Conservation (phyloP, 148 eudicot species). For the Heliamphora exappendiculata region DNA sequence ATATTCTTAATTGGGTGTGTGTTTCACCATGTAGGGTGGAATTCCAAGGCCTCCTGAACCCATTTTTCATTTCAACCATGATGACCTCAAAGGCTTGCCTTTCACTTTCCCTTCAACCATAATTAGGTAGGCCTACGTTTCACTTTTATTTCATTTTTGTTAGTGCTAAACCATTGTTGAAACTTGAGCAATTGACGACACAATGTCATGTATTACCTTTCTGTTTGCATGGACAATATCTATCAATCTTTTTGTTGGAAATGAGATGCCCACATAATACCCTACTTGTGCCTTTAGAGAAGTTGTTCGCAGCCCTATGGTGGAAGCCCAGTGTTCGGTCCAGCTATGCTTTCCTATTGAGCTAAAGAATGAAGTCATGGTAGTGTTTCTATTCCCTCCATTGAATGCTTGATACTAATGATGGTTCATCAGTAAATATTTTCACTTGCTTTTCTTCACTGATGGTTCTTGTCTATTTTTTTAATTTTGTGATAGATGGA, state of each 20-base stretch:
- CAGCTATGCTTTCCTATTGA: constrained; percentile 76
- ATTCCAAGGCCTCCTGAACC: constrained; percentile 64
- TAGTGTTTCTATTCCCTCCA: constrained; percentile 10
- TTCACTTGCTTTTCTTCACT: background rate
- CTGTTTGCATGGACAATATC: background rate
- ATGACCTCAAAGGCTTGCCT: constrained; percentile 76
- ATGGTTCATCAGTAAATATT: background rate
- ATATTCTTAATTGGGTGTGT: background rate
- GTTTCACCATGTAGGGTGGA: constrained; percentile 56
- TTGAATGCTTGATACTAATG: background rate
- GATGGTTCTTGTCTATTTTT: background rate
- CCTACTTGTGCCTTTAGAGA: constrained; percentile 51
- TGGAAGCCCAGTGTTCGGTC: constrained; percentile 91
- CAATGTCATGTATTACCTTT: background rate
- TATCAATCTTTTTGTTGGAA: background rate
- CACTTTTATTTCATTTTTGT: background rate
- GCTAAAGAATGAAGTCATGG: constrained; percentile 70
- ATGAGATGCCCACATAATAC: constrained; percentile 10
- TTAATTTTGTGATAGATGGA: constrained; percentile 44
- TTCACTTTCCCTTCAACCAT: constrained; percentile 55
- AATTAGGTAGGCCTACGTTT: constrained; percentile 35
- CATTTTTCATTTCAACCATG: constrained; percentile 55
- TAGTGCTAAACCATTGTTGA: background rate
- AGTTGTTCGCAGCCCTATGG: constrained; percentile 88
- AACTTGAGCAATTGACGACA: background rate